Evolutionary conservation across 495 filamentous ascomycete species (phyloP).

Genomic region (Penicillium psychrofluorescens): DNA sequence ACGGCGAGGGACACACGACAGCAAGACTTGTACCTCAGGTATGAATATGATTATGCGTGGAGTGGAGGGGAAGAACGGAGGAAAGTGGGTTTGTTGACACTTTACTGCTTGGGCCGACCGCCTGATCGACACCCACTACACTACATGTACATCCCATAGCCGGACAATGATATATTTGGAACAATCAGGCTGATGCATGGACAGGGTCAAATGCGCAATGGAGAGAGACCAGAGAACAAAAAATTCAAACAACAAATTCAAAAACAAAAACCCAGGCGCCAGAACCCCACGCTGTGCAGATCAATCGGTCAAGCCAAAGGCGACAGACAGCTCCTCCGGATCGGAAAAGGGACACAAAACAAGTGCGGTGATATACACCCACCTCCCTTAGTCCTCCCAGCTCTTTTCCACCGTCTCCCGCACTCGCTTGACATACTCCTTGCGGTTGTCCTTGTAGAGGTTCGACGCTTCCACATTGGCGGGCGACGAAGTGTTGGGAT

Average conservation of each 20-base stretch:
- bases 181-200: conserved; percentile 10
- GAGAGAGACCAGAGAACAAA: too few species aligned
- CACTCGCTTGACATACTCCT: conserved; percentile 92
- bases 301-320: conserved; percentile 17
- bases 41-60: not conserved
- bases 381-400: conserved; percentile 70
- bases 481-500: conserved; percentile 94
- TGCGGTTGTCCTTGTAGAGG: conserved; percentile 95
- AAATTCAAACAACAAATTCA: conserved; percentile 1
- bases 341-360: too few species aligned
- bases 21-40: not conserved
- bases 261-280: conserved; percentile 29
- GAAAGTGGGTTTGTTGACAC: conserved; percentile 14
- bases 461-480: conserved; percentile 98
- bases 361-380: too few species aligned
- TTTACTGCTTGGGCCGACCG: conserved; percentile 12
- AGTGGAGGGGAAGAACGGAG: conserved; percentile 1
- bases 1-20: too few species aligned
- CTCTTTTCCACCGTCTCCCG: conserved; percentile 98
- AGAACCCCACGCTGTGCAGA: conserved; percentile 43
- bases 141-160: conserved; percentile 1
- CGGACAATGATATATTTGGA: not conserved
- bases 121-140: not conserved
- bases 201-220: too few species aligned
- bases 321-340: conserved; percentile 1